Conservation (phyloP, 2,329 filamentous ascomycete species). For the Fusarium bulbicola region DNA sequence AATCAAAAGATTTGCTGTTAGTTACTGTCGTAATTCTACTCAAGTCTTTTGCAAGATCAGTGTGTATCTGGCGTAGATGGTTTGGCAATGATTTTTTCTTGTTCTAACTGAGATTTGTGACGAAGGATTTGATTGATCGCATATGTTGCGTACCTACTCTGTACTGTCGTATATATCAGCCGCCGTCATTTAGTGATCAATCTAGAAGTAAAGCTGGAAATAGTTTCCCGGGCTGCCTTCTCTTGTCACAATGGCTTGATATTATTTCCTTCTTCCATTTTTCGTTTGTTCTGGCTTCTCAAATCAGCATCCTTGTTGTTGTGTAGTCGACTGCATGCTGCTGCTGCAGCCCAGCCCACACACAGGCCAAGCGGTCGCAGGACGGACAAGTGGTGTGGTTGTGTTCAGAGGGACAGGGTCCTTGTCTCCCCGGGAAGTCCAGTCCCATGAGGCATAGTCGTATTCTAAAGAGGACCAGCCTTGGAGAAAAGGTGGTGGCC, state of each 20-base stretch:
- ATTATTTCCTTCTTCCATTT: not conserved
- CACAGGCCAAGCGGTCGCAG: constrained; percentile 40
- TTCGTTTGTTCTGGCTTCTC: not conserved
- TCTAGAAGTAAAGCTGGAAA: constrained; percentile 1
- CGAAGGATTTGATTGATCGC: not conserved
- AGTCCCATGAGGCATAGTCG: constrained; percentile 25
- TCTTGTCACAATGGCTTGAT: not conserved
- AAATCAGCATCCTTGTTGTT: constrained; percentile 28
- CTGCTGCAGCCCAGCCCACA: constrained; percentile 34
- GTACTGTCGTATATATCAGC: not conserved
- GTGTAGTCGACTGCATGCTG: constrained; percentile 10
- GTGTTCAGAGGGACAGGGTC: constrained; percentile 22
- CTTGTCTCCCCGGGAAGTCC: constrained; percentile 32
- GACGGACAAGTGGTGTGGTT: constrained; percentile 38
- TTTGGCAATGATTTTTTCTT: not conserved
- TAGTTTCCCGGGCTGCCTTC: constrained; percentile 15
- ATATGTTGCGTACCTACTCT: not conserved
- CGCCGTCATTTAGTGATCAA: not conserved
- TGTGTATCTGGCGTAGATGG: not conserved
- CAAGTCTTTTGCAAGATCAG: not conserved
- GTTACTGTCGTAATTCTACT: constrained; percentile 11
- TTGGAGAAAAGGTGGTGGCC: constrained; percentile 27
- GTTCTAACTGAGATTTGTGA: not conserved
- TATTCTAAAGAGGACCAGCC: constrained; percentile 18
- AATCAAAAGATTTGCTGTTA: not conserved